A percentile compares a stretch with the other conserved stretches of the same genome.
phyloP scores from a whole-genome alignment of 1,139 yeast species.

The Yamadazyma conglobata region DNA sequence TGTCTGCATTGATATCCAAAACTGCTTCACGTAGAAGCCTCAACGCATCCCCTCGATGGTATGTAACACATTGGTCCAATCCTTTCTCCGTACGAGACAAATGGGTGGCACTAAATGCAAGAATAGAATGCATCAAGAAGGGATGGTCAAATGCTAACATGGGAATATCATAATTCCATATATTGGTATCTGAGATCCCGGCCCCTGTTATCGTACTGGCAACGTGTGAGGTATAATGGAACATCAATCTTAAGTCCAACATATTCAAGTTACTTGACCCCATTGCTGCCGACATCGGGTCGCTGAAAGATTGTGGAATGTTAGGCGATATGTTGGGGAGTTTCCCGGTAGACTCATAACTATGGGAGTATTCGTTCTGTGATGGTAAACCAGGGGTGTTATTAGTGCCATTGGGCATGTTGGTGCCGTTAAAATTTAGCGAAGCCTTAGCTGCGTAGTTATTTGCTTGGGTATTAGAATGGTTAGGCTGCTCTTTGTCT shows the following conservation, averaged over 20 bases:
- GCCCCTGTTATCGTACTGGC: conserved; percentile 87
- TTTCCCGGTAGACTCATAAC: not conserved
- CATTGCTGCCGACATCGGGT: conserved; percentile 15
- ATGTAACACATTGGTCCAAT: conserved; percentile 77
- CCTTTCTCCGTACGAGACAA: conserved; percentile 73
- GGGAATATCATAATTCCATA: conserved; percentile 88
- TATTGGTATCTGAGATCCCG: conserved; percentile 80
- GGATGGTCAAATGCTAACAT: conserved; percentile 85
- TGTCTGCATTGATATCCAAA: conserved; percentile 72
- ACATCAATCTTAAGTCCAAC: conserved; percentile 76
- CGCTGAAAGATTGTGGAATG: conserved; percentile 17
- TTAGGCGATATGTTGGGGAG: conserved; percentile 31
- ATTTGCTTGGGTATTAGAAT: not conserved
- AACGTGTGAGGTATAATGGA: conserved; percentile 82
- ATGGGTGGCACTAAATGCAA: conserved; percentile 92
- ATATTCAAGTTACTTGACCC: conserved; percentile 49
- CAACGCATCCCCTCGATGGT: conserved; percentile 85
- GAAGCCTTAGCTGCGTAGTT: no score
- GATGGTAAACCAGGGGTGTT: not conserved
- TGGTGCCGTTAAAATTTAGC: not conserved
- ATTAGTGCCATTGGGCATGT: not conserved
- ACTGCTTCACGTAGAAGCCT: conserved; percentile 81
- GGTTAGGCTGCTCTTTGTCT: conserved; percentile 2
- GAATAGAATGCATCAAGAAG: conserved; percentile 83
- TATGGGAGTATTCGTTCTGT: no score